Percentiles rank a stretch among this genome's conserved stretches.
Evolutionary conservation across 2,329 filamentous ascomycete species (phyloP).

Genomic region (Arthrobotrys iridis): DNA sequence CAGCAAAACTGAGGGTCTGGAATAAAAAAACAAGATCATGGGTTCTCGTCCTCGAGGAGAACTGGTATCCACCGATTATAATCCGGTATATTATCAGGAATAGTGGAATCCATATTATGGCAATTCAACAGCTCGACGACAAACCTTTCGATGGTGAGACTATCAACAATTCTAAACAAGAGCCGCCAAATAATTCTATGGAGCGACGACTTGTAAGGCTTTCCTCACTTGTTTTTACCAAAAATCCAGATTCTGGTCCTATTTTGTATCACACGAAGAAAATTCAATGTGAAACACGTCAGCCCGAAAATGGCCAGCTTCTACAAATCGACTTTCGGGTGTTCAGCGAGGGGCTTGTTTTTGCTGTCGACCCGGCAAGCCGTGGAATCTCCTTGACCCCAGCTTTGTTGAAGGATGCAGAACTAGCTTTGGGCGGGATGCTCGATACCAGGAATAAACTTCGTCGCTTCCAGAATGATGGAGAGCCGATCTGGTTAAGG

Average conservation of each 20-base stretch:
- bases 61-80: neutral
- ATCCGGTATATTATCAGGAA: slow-evolving; percentile 22
- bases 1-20: slow-evolving; percentile 14
- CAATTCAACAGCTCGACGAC: slow-evolving; percentile 7
- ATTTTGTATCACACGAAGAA: slow-evolving; percentile 27
- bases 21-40: slow-evolving; percentile 1
- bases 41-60: slow-evolving; percentile 13
- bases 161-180: neutral
- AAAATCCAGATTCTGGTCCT: slow-evolving; percentile 5
- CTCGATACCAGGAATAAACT: neutral
- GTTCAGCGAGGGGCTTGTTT: slow-evolving; percentile 17
- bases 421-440: neutral
- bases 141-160: too few species aligned
- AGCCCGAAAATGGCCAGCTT: neutral
- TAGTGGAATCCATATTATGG: slow-evolving; percentile 32
- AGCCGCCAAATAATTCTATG: neutral
- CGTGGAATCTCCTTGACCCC: neutral
- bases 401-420: neutral
- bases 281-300: neutral
- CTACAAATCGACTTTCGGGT: slow-evolving; percentile 10
- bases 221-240: slow-evolving; percentile 30
- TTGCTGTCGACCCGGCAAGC: neutral
- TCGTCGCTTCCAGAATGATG: neutral
- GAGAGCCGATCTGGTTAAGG: slow-evolving; percentile 16
- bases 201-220: slow-evolving; percentile 6